A percentile compares a stretch with the other conserved stretches of the same genome.
Evolutionary conservation across 2,329 filamentous ascomycete genomes (phyloP).

Genomic region (Neonectria sp.): DNA sequence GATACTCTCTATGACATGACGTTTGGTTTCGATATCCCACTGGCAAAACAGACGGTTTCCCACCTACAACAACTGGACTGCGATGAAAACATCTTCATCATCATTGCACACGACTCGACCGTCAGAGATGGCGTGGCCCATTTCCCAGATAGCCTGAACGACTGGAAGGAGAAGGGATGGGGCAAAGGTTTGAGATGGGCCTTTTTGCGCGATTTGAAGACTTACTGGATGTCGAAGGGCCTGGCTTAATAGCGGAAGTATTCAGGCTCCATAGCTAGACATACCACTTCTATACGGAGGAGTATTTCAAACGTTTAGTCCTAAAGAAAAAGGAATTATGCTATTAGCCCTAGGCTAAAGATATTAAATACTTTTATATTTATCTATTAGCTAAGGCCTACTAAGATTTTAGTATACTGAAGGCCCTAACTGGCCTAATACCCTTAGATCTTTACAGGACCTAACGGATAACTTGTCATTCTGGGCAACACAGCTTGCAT

Average conservation of each 20-base stretch:
- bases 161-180: constrained; percentile 37
- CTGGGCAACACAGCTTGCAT: too few relatives aligned
- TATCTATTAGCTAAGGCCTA: too few relatives aligned
- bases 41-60: constrained; percentile 30
- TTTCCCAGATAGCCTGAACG: constrained; percentile 37
- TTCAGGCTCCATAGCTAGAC: neutral
- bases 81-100: constrained; percentile 38
- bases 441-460: too few relatives aligned
- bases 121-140: constrained; percentile 42
- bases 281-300: too few relatives aligned
- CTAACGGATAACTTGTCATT: too few relatives aligned
- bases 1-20: constrained; percentile 40
- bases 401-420: too few relatives aligned
- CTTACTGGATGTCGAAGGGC: constrained; percentile 36
- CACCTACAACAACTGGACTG: constrained; percentile 41
- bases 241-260: constrained; percentile 1
- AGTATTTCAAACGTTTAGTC: too few relatives aligned
- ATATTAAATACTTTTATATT: too few relatives aligned
- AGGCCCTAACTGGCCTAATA: too few relatives aligned
- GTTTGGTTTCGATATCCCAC: constrained; percentile 36
- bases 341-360: too few relatives aligned
- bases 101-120: constrained; percentile 40
- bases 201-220: constrained; percentile 39
- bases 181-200: constrained; percentile 38
- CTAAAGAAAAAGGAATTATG: too few relatives aligned